Conservation (phyloP, 768 basidiomycete genomes). For the Pisolithus microcarpus region DNA sequence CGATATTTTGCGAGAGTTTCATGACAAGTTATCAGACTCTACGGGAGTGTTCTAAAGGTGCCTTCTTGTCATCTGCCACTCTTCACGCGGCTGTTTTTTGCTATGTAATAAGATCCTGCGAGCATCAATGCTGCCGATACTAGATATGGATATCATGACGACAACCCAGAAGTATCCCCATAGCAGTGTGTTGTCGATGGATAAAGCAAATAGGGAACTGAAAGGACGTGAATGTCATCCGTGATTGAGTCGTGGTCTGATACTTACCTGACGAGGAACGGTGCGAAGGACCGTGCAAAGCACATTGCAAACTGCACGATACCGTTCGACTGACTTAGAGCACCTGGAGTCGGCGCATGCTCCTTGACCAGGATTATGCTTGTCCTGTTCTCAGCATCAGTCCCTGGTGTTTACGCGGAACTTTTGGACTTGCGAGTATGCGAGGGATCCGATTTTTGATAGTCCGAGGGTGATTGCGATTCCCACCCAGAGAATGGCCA, state of each 20-base stretch:
- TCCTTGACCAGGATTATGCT: conserved; percentile 58
- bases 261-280: conserved; percentile 50
- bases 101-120: conserved; percentile 20
- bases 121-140: conserved; percentile 26
- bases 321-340: conserved; percentile 58
- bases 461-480: conserved; percentile 39
- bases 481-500: conserved; percentile 42
- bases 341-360: conserved; percentile 41
- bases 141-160: conserved; percentile 41
- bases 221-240: neutral
- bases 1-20: neutral
- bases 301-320: conserved; percentile 58
- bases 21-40: neutral
- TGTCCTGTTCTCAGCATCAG: conserved; percentile 31
- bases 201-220: conserved; percentile 54
- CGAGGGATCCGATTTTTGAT: conserved; percentile 39
- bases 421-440: conserved; percentile 44
- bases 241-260: neutral
- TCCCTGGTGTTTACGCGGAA: neutral
- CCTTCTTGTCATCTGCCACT: too few relatives aligned
- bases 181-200: conserved; percentile 41
- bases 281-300: conserved; percentile 47
- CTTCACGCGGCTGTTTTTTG: conserved; percentile 5
- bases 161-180: conserved; percentile 53
- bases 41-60: neutral